These are phyloP conservation scores for Cystobasidium slooffiae DNA, from an alignment of 1,284 basidiomycete species.

Conservation along the genomic window DNA sequence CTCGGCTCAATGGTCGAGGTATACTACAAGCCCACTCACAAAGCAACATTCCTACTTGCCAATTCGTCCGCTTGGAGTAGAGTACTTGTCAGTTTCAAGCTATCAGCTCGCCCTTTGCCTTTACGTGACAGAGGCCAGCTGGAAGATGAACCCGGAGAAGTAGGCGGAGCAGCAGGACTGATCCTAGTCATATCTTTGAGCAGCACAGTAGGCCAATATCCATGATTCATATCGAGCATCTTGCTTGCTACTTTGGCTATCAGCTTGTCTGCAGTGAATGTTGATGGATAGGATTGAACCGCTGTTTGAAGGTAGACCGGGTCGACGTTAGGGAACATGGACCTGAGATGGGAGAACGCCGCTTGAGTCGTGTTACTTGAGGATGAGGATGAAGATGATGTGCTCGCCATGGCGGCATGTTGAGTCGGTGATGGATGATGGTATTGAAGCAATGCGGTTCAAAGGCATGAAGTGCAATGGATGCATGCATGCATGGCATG, in stretches of 20 bases:
- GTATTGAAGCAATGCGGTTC: too few species aligned
- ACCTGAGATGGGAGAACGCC: constrained; percentile 25
- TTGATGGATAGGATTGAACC: constrained; percentile 20
- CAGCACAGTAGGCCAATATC: constrained; percentile 35
- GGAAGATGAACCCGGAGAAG: not conserved
- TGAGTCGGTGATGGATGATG: not conserved
- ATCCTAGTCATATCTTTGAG: constrained; percentile 1
- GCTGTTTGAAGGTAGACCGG: constrained; percentile 25
- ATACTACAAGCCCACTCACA: constrained; percentile 9
- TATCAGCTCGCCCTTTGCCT: constrained; percentile 26
- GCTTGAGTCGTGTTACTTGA: not conserved
- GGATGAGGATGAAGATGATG: constrained; percentile 4
- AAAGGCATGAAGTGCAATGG: too few species aligned
- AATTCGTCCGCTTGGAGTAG: constrained; percentile 35
- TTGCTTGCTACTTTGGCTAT: constrained; percentile 28
- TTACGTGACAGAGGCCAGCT: not conserved
- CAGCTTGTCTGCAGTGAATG: constrained; percentile 25
- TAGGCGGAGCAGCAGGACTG: not conserved
- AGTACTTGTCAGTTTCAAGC: not conserved
- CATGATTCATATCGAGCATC: constrained; percentile 37
- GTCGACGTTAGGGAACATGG: constrained; percentile 33
- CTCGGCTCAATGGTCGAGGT: not conserved
- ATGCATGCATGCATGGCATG: too few species aligned
- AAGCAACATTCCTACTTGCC: constrained; percentile 21
- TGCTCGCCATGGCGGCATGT: constrained; percentile 16